Evolutionary conservation across 2,329 filamentous ascomycete genomes (phyloP), one percentile per base, ranked within the genome.

Genomic region (Pseudogymnoascus sp.): DNA sequence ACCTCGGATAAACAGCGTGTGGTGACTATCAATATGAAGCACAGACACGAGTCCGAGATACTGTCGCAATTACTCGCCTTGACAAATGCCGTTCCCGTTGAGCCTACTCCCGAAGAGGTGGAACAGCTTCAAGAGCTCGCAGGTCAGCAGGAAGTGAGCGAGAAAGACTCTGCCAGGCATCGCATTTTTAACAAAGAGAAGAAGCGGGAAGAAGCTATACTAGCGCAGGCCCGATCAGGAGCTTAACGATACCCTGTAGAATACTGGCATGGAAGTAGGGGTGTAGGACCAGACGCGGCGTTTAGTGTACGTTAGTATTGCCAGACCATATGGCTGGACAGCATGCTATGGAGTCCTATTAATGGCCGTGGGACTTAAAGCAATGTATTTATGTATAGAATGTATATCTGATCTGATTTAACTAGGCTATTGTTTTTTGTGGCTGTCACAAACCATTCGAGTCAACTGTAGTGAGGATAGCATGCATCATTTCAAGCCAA

Each of bases 401-500:
- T 30, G 21, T 34, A 34, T 59, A 48, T 59, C 37, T 21, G 58
- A 19, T 33, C 58, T 3, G 23, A 28, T 30, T 35, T 18, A 33
- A 39, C 55, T 41, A 18, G 30, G 15, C 26, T 52, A 33, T 52
- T 52, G 23, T 28, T 15, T 26, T 15, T 15, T 30, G 45, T 52
- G 45, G 5, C 26, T 52, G 30, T 2, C 26, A 33, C 45, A 26
- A 52, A 28, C 23, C 15, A 30, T 30, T 33, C 10, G 9, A 33
- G 30, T 3, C 26, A 19, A 23, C 7, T 18, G 15, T 18, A 18
- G 26, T 21, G 41, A 23, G 18, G 48, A 56, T 48, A 23, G 41
- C 18, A 39, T 61, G n/a, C 57, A 55, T 68, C 61, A 92, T 71
- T 92, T 94, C 71, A 96, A 77, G 30, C 91, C 91, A 79, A 96